Evolutionary conservation across 192 early-diverging fungal genomes (phyloP).

Genomic region (Coemansia sp.): DNA sequence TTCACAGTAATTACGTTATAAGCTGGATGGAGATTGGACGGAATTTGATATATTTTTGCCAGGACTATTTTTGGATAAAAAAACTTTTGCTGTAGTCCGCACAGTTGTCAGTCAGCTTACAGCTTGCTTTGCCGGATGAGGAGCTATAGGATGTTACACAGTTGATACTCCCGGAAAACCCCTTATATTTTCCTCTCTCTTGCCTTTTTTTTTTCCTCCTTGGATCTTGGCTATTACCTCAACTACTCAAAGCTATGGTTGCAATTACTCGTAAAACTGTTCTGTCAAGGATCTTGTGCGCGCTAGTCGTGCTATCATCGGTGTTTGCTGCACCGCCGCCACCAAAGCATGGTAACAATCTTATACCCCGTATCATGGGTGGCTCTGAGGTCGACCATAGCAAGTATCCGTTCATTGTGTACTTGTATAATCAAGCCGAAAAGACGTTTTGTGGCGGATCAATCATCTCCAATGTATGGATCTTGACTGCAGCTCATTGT

Average conservation of each 20-base stretch:
- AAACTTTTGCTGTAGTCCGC: no score
- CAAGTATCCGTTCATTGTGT: constrained; percentile 51
- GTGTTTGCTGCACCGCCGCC: constrained; percentile 5
- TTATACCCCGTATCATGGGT: constrained; percentile 51
- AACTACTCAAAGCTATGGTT: neutral
- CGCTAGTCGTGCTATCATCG: neutral
- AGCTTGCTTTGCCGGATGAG: no score
- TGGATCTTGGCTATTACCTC: neutral
- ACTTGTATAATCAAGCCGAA: constrained; percentile 32
- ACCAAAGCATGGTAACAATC: constrained; percentile 8
- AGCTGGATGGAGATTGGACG: no score
- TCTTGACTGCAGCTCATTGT: constrained; percentile 57
- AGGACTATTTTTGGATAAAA: no score
- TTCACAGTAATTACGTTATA: no score
- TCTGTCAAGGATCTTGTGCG: constrained; percentile 6
- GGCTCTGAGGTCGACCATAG: constrained; percentile 26
- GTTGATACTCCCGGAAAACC: neutral
- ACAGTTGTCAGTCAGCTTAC: no score
- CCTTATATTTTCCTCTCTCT: neutral
- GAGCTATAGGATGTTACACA: no score
- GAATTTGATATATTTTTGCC: no score
- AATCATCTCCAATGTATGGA: constrained; percentile 45
- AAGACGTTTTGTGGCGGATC: constrained; percentile 51
- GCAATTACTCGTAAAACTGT: neutral
- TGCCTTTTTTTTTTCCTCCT: neutral